Evolutionary conservation across 345 rosid genomes (phyloP).

Genomic region (Theobroma cacao): DNA sequence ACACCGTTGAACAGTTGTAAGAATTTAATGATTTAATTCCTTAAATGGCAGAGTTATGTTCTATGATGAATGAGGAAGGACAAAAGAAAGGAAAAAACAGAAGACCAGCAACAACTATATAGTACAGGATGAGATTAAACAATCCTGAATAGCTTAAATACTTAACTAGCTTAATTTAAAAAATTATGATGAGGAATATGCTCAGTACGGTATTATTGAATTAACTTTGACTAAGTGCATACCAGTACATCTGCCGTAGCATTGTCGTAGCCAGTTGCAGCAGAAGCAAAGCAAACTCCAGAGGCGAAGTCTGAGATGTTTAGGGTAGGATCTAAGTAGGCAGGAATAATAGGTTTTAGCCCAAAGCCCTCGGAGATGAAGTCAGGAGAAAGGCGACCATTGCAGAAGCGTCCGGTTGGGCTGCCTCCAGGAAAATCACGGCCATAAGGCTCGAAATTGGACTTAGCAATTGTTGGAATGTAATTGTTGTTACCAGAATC

Average conservation of each 20-base stretch:
- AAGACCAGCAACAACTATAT: too few species aligned
- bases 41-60: too few species aligned
- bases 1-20: too few species aligned
- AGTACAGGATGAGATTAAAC: too few species aligned
- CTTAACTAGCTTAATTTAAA: too few species aligned
- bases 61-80: too few species aligned
- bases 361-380: slow-evolving; percentile 54
- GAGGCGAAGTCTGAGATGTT: slow-evolving; percentile 53
- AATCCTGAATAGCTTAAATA: too few species aligned
- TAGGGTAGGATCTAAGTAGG: slow-evolving; percentile 54
- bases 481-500: slow-evolving; percentile 64
- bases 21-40: too few species aligned
- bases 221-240: slow-evolving; percentile 17
- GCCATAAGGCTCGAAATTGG: slow-evolving; percentile 61
- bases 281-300: slow-evolving; percentile 68
- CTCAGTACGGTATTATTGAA: too few species aligned
- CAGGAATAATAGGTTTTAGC: slow-evolving; percentile 51
- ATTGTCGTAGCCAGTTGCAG: slow-evolving; percentile 59
- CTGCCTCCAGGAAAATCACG: slow-evolving; percentile 49
- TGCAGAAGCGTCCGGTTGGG: slow-evolving; percentile 62
- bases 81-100: too few species aligned
- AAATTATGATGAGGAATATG: too few species aligned
- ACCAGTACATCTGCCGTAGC: slow-evolving; percentile 57
- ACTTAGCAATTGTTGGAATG: slow-evolving; percentile 46
- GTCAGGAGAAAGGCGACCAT: slow-evolving; percentile 54